These are phyloP conservation scores for Naegleria fowleri DNA, from an alignment of 208 protist genomes.

Conservation along the genomic window DNA sequence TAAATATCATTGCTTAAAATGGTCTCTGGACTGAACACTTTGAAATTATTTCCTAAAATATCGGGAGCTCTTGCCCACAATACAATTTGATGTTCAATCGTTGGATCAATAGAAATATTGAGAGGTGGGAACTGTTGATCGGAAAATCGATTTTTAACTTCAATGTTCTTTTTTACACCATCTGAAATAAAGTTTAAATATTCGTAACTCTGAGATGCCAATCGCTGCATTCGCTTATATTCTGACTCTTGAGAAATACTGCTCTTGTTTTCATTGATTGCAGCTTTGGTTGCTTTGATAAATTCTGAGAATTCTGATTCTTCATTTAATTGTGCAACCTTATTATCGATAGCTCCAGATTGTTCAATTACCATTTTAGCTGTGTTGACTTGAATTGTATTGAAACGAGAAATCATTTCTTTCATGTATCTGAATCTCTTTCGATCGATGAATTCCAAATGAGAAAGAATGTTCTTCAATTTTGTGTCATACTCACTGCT, in stretches of 20 bases:
- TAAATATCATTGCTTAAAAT: neutral
- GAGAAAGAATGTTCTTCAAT: neutral
- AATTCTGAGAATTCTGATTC: neutral
- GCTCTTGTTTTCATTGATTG: neutral
- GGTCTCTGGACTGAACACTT: neutral
- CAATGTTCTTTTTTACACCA: neutral
- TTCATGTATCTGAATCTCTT: neutral
- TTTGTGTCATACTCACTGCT: neutral
- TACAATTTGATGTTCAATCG: neutral
- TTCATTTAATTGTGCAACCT: neutral
- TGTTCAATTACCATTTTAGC: neutral
- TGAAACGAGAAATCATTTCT: neutral
- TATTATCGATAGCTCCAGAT: neutral
- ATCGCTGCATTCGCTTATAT: neutral
- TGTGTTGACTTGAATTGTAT: neutral
- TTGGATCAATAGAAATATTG: neutral
- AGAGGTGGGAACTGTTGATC: neutral
- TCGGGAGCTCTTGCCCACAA: neutral
- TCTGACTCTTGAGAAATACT: neutral
- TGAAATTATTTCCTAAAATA: neutral
- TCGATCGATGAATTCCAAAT: neutral
- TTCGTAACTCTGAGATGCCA: neutral
- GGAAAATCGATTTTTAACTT: neutral
- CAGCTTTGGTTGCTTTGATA: neutral
- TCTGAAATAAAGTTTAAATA: neutral